Evolutionary conservation across 306 rosid species (phyloP), one percentile per base, ranked within the genome.

Genomic region (Cucurbita maxima): DNA sequence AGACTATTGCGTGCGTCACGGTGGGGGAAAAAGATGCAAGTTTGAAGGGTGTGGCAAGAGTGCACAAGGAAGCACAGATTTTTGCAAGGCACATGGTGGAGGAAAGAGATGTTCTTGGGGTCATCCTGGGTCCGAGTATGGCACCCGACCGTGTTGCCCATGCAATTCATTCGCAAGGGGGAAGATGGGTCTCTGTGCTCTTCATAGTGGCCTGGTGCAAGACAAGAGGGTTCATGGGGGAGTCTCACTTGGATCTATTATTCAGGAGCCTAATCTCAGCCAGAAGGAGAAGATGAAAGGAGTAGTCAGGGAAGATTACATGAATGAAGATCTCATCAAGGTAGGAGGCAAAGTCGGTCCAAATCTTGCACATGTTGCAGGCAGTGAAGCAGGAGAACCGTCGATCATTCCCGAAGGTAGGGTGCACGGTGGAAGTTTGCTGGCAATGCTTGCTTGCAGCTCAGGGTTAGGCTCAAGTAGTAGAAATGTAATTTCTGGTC

Each of bases 191-290:
- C 87, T 92, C 0, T 92, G 97, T 79, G 89, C 96, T 7, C 96
- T 86, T 72, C 97, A 92, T 72, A 86, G 90, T 74, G 92, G 97
- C 40, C 81, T 89, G 64, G 95, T 89, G 78, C 90, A 83, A 79
- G 97, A 92, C 76, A 92, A 84, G 84, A 88, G 97, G 86, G 97
- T 92, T 79, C 97, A 92, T 78, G 97, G 97, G 71, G 97, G 97
- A 13, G 81, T 84, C 58, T 85, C 96, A 53, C 10, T 89, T 64
- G 96, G 95, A 67, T 75, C 88, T 34, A 79, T 73, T 47, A 85
- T 84, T 80, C 88, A 83, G 74, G 86, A 81, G 52, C 83, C 90
- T 66, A 78, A 68, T 53, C 80, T 81, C 48, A 79, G 81, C 76
- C 77, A 69, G 70, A 68, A 81, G 19, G 90, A 78, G 78, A 82